Evolutionary conservation across 768 basidiomycete species (phyloP), one percentile per base, ranked within the genome.

Genomic region (Termitomyces sp.): DNA sequence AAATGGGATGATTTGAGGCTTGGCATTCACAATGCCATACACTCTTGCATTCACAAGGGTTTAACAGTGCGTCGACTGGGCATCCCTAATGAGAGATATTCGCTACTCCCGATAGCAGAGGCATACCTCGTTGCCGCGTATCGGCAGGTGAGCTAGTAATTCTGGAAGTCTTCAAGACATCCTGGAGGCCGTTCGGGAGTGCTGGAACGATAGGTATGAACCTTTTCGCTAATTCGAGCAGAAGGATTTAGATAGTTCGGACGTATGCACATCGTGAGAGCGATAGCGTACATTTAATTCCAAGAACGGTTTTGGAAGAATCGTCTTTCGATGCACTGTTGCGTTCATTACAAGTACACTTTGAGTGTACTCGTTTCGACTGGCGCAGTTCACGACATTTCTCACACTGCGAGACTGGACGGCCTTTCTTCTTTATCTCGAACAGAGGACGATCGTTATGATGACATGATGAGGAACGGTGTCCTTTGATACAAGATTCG

Each of bases 401-500:
- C 53, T 82, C 78, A 72, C 94, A 97, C 68, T 96, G 94, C 7
- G 94, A 92, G 15, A 93, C 82, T 0, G 94, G 94, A 7, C 94
- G 80, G 2, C 94, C 94, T 68, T 96, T 94, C 76, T 89, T 91
- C 78, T 94, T 91, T 57, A 96, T 86, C 69, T 95, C 91, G 60
- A 91, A 94, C n/a, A 97, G 77, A 4, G 93, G 92, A 19, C 94
- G 78, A 63, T 93, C 90, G 31, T 84, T 84, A 67, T 97, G 94
- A 48, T 81, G 81, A 69, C 94, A 97, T 14, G 84, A 84, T 3
- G 92, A 93, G 12, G 94, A 94, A 53, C 94, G 85, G 66, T 97
- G 94, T 0, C 94, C 94, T 72, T 94, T 94, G 68, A 95, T 94
- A 71, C 94, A 97, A 12, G 91, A 87, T 75, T 89, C 89, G 70